These are phyloP conservation scores for Monotropa hypopitys DNA, from an alignment of 179 eudicot genomes.

Conservation along the genomic window DNA sequence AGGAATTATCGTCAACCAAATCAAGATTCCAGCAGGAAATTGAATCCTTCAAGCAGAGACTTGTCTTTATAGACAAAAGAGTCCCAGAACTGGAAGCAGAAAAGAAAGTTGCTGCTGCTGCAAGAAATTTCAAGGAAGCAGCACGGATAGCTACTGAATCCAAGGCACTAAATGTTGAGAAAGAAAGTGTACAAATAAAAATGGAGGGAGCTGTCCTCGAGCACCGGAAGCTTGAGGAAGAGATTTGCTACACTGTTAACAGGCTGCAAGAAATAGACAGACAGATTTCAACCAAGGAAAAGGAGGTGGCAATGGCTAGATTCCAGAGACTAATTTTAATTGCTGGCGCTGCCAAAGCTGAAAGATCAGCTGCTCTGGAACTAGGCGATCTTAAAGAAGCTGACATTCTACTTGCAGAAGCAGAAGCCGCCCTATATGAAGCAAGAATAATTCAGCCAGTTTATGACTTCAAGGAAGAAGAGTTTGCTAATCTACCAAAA, in stretches of 20 bases:
- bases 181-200: conserved; percentile 33
- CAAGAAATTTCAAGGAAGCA: conserved; percentile 75
- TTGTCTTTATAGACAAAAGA: conserved; percentile 55
- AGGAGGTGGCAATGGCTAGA: conserved; percentile 46
- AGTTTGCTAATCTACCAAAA: conserved; percentile 25
- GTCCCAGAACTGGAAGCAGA: conserved; percentile 71
- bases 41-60: conserved; percentile 47
- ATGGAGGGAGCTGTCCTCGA: conserved; percentile 26
- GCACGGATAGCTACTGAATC: conserved; percentile 65
- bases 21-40: conserved; percentile 49
- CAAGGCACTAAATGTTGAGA: conserved; percentile 47
- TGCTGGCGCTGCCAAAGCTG: conserved; percentile 39
- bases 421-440: conserved; percentile 50
- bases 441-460: conserved; percentile 41
- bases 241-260: conserved; percentile 27
- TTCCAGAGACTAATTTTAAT: conserved; percentile 44
- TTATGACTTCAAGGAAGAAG: conserved; percentile 28
- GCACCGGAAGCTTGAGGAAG: conserved; percentile 38
- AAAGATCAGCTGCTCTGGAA: conserved; percentile 53
- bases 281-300: conserved; percentile 40
- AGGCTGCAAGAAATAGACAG: conserved; percentile 40
- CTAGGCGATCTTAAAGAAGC: conserved; percentile 62
- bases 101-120: conserved; percentile 68
- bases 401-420: conserved; percentile 48
- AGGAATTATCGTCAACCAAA: conserved; percentile 59